phyloP scores from a whole-genome alignment of 2,329 filamentous ascomycete species.

The Pseudogymnoascus destructans region DNA sequence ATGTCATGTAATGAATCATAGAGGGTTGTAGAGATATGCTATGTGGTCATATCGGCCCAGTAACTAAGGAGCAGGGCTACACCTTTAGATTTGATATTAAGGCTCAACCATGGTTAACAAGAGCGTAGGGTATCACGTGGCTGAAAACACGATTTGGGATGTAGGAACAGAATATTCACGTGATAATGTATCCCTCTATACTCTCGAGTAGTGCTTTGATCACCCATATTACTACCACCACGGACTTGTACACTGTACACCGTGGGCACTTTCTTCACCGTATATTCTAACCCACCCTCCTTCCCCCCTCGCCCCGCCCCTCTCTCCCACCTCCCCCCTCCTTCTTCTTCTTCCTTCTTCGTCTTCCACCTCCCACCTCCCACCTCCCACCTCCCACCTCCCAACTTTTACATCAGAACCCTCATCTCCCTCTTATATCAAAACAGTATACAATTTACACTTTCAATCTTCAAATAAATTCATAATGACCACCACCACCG shows the following conservation, averaged over 20 bases:
- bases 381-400: background rate
- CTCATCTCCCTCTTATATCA: background rate
- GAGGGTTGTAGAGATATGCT: too few relatives aligned
- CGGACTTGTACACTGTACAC: background rate
- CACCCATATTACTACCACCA: background rate
- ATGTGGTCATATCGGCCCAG: too few relatives aligned
- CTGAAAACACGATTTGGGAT: too few relatives aligned
- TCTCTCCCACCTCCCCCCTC: background rate
- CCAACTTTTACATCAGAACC: background rate
- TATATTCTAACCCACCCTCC: background rate
- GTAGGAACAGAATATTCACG: background rate
- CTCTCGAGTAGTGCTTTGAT: background rate
- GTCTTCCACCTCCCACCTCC: background rate
- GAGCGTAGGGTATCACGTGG: too few relatives aligned
- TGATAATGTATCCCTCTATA: background rate
- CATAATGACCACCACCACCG: slow-evolving; percentile 12
- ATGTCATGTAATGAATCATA: too few relatives aligned
- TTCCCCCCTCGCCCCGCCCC: background rate
- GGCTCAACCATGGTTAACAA: too few relatives aligned
- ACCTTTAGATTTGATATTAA: too few relatives aligned
- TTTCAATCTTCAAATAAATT: background rate
- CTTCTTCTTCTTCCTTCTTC: background rate
- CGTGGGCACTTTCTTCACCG: background rate
- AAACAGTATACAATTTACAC: background rate
- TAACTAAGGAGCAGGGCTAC: too few relatives aligned